Evolutionary conservation across 2,329 filamentous ascomycete genomes (phyloP).

Genomic region (Neofusicoccum cordaticola): DNA sequence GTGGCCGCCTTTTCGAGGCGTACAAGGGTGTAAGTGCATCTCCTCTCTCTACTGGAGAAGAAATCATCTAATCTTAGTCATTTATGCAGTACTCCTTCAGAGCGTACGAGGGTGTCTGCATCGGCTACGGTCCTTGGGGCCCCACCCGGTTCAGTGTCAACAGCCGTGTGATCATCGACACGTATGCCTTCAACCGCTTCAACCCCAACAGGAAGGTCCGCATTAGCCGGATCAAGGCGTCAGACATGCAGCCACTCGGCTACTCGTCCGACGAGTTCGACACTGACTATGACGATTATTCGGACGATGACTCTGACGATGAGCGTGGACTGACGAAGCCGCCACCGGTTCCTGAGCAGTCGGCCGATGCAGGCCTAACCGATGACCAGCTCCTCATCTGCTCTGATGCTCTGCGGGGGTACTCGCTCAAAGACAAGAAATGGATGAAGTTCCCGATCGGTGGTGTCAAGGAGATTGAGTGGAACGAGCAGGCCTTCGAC

Average conservation of each 20-base stretch:
- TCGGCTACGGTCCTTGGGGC: conserved; percentile 20
- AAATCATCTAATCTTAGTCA: background rate
- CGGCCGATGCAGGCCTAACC: background rate
- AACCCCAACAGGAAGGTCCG: conserved; percentile 18
- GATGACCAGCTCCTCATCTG: conserved; percentile 21
- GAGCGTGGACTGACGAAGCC: background rate
- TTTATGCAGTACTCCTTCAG: conserved; percentile 19
- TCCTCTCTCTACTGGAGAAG: background rate
- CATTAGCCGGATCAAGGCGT: conserved; percentile 1
- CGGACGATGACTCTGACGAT: background rate
- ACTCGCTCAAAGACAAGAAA: conserved; percentile 22
- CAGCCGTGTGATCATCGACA: conserved; percentile 49
- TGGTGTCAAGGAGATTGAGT: conserved; percentile 28
- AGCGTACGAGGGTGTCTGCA: conserved; percentile 21
- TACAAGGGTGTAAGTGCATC: conserved; percentile 33
- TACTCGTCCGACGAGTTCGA: background rate
- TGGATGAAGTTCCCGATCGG: conserved; percentile 20
- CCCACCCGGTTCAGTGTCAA: conserved; percentile 22
- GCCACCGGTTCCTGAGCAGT: background rate
- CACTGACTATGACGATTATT: background rate
- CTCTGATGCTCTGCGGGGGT: conserved; percentile 20
- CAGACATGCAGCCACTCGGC: background rate
- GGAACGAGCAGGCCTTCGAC: conserved; percentile 31
- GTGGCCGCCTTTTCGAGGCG: conserved; percentile 44
- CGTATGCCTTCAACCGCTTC: conserved; percentile 35